A percentile compares a stretch with the other conserved stretches of the same genome.
Conservation (phyloP, 305 asterid species). For the Fraxinus greggii region DNA sequence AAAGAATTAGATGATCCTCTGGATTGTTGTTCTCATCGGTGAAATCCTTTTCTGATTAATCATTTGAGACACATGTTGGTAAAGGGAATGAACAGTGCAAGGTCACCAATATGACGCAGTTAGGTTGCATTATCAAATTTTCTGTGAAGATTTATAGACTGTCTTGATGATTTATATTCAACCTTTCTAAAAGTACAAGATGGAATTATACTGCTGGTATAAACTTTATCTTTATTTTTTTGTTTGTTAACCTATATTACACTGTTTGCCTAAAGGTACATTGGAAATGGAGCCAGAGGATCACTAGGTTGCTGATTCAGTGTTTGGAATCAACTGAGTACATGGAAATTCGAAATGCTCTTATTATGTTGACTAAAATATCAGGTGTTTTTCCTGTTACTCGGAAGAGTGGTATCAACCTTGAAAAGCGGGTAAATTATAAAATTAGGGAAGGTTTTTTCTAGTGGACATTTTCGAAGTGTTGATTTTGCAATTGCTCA, state of each 20-base stretch:
- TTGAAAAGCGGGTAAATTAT: conserved; percentile 86
- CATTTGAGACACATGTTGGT: neutral
- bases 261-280: conserved; percentile 64
- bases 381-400: conserved; percentile 94
- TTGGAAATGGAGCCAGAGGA: conserved; percentile 99
- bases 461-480: conserved; percentile 4
- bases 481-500: conserved; percentile 21
- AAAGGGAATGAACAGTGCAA: conserved; percentile 7
- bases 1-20: neutral
- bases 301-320: conserved; percentile 88
- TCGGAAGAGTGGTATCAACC: conserved; percentile 95
- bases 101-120: conserved; percentile 9
- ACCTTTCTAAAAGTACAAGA: neutral
- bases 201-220: conserved; percentile 13
- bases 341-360: conserved; percentile 98
- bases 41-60: neutral
- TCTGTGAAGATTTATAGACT: neutral
- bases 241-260: neutral
- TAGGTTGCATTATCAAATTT: conserved; percentile 7
- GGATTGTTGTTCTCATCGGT: neutral
- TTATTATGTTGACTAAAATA: conserved; percentile 84
- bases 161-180: neutral
- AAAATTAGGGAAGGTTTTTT: conserved; percentile 6
- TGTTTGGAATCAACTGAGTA: conserved; percentile 94
- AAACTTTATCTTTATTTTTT: neutral